phyloP scores from a whole-genome alignment of 176 grass and related monocot genomes.

The Puya raimondii region DNA sequence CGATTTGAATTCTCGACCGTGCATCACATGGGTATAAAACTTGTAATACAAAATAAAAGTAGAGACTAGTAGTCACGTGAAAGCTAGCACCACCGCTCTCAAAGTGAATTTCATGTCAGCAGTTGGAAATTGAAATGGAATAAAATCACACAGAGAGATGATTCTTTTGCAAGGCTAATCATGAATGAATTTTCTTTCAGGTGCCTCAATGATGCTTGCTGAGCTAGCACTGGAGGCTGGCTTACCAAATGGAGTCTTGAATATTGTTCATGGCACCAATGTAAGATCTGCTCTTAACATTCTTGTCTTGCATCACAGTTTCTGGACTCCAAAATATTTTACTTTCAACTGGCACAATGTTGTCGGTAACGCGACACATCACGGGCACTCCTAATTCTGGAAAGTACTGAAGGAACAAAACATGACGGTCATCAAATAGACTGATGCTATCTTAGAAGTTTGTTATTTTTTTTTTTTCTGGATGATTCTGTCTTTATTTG shows the following conservation, averaged over 20 bases:
- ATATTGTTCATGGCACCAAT: slow-evolving; percentile 97
- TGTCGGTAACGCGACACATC: neutral
- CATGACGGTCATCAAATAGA: neutral
- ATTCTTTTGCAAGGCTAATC: neutral
- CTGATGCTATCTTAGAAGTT: neutral
- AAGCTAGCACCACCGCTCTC: neutral
- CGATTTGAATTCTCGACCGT: too few relatives aligned
- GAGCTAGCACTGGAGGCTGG: slow-evolving; percentile 89
- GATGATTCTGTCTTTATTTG: neutral
- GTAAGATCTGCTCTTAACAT: slow-evolving; percentile 35
- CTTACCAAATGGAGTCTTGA: slow-evolving; percentile 86
- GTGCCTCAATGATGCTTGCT: slow-evolving; percentile 88
- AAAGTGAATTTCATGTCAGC: neutral
- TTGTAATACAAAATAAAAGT: neutral
- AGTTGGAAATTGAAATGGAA: neutral
- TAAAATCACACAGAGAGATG: neutral
- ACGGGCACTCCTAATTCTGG: neutral
- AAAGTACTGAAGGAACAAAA: neutral
- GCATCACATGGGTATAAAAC: too few relatives aligned
- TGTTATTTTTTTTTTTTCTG: neutral
- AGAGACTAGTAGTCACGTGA: neutral
- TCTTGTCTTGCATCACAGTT: neutral
- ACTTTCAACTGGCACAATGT: slow-evolving; percentile 7
- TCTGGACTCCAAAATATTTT: neutral
- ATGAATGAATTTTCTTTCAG: slow-evolving; percentile 29